These are phyloP conservation scores for Aspergillus aculeatus DNA, from an alignment of 2,329 filamentous ascomycete species.

Conservation along the genomic window DNA sequence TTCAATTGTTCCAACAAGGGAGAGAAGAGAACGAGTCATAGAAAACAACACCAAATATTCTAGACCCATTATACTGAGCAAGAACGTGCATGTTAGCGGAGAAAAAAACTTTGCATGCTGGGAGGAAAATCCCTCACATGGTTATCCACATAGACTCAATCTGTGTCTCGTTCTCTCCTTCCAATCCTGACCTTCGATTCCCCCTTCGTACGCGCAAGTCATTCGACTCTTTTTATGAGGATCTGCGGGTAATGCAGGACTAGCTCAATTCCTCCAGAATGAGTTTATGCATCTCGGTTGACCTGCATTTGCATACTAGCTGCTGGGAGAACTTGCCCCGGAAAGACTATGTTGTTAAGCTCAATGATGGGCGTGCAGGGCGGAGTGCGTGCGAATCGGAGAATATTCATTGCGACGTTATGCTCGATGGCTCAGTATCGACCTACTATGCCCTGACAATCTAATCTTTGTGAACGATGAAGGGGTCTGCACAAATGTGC, in stretches of 20 bases:
- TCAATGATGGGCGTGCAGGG: not conserved
- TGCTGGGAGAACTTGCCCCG: not conserved
- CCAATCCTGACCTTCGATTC: not conserved
- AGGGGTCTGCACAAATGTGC: too few species aligned
- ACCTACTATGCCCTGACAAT: conserved; percentile 6
- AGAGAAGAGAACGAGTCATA: not conserved
- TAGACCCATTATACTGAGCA: not conserved
- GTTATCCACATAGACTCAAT: not conserved
- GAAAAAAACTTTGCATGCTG: not conserved
- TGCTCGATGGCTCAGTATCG: not conserved
- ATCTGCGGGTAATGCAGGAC: not conserved
- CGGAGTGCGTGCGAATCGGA: not conserved
- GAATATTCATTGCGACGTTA: not conserved
- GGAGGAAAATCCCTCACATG: not conserved
- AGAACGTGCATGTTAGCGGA: not conserved
- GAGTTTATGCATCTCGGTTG: not conserved
- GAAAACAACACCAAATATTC: not conserved
- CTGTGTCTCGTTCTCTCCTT: not conserved
- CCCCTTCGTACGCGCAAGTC: not conserved
- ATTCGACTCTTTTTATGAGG: not conserved
- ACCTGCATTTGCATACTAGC: not conserved
- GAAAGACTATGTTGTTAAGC: conserved; percentile 1
- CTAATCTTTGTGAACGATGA: not conserved
- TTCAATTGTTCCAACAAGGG: not conserved
- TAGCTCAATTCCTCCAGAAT: not conserved